Conservation (phyloP, 2,329 filamentous ascomycete species). For the Apiospora phragmitis region DNA sequence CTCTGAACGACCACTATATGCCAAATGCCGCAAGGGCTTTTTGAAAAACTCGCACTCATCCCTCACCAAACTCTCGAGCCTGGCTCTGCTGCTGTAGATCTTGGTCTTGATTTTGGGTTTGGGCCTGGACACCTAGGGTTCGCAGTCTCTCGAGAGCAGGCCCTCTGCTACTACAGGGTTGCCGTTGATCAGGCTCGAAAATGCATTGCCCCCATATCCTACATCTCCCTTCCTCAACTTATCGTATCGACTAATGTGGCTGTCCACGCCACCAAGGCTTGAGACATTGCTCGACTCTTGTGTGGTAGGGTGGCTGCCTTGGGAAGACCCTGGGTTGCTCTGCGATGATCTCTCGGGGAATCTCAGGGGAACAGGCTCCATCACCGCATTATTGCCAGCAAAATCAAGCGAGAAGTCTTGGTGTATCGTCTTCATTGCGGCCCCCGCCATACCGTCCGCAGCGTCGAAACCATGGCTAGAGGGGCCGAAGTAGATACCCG, state of each 20-base stretch:
- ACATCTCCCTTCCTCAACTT: constrained; percentile 69
- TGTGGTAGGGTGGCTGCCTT: constrained; percentile 31
- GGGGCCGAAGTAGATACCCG: constrained; percentile 45
- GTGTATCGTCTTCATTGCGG: constrained; percentile 14
- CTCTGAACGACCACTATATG: not conserved
- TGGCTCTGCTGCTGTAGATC: not conserved
- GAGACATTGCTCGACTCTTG: constrained; percentile 35
- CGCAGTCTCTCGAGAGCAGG: constrained; percentile 68
- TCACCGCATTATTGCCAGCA: constrained; percentile 34
- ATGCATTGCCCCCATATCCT: constrained; percentile 61
- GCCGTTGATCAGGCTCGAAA: constrained; percentile 38
- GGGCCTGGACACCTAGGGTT: constrained; percentile 51
- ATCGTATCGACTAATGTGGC: constrained; percentile 47
- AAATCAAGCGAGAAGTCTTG: constrained; percentile 28
- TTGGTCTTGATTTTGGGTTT: not conserved
- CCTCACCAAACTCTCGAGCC: not conserved
- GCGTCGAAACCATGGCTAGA: constrained; percentile 35
- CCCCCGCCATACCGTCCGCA: constrained; percentile 28
- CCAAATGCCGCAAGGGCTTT: not conserved
- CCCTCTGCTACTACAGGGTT: constrained; percentile 57
- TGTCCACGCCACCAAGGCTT: constrained; percentile 15
- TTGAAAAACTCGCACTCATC: not conserved
- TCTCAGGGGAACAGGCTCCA: constrained; percentile 55
- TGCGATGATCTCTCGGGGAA: constrained; percentile 28
- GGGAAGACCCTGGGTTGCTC: not conserved